These are phyloP conservation scores for Paracoccidioides brasiliensis DNA, from an alignment of 2,329 filamentous ascomycete genomes.

Conservation along the genomic window DNA sequence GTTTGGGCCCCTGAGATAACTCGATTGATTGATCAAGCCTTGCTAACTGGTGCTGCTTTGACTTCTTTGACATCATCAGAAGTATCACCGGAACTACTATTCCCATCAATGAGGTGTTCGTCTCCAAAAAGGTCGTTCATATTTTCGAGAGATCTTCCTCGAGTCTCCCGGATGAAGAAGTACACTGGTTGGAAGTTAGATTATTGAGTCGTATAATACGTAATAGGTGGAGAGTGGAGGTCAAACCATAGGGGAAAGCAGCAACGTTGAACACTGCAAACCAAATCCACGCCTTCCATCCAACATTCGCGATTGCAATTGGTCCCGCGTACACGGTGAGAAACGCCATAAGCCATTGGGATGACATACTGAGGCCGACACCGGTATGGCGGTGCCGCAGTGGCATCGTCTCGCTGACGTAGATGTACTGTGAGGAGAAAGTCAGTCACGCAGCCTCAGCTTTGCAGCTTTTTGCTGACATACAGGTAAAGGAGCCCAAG, in stretches of 20 bases:
- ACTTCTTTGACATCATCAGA: background rate
- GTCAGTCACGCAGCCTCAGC: too few relatives aligned
- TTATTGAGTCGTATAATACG: background rate
- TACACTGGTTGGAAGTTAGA: constrained; percentile 10
- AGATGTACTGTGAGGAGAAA: constrained; percentile 16
- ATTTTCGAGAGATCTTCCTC: constrained; percentile 18
- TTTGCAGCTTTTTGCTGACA: background rate
- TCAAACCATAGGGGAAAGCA: constrained; percentile 18
- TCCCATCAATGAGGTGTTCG: background rate
- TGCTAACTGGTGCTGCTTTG: background rate
- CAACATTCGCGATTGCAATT: constrained; percentile 20
- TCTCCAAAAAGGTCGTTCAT: constrained; percentile 14
- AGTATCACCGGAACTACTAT: background rate
- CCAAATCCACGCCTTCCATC: constrained; percentile 25
- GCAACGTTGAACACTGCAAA: constrained; percentile 22
- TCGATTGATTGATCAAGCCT: background rate
- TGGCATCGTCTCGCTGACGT: constrained; percentile 22
- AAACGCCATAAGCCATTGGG: constrained; percentile 25
- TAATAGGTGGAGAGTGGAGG: background rate
- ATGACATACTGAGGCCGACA: constrained; percentile 19
- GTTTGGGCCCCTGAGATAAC: too few relatives aligned
- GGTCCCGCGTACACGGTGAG: constrained; percentile 25
- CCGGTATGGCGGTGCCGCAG: constrained; percentile 25
- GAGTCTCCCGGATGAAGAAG: constrained; percentile 18
- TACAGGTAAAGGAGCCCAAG: constrained; percentile 17